Base-by-base conservation (phyloP, 225 moss, liverwort and hornwort species). In the Physcomitrium patens region DNA sequence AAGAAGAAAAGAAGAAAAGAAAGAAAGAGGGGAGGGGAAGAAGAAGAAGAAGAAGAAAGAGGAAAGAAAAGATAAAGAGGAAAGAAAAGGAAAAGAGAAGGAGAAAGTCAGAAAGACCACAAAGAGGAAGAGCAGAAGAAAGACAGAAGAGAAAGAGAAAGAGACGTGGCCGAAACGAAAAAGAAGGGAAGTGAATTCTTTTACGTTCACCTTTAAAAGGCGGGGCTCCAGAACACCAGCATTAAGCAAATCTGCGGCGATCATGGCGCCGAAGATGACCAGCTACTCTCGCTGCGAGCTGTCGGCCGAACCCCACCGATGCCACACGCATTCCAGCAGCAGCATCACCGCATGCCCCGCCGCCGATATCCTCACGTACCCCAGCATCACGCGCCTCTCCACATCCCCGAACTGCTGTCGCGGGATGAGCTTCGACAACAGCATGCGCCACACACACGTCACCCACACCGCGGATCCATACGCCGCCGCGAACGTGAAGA, bases 391-490 rank as follows among this genome's bases (percentile, higher is more conserved):
- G 56, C 81, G 85, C 61, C 89, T 87, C 74, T 90, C 87, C 44
- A 90, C 79, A 5, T 80, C 82, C 26, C 85, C 87, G 23, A 90
- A 90, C 52, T 90, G 89, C 3, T 90, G 89, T 3, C 87, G 75
- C 13, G 89, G 87, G 7, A 87, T 51, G 2, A 82, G 85, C 82
- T 90, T 87, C 5, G 89, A 79, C 77, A 90, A 60, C 59, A 90
- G 62, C 43, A 82, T 66, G 37, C 87, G 85, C 1, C 87, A 90
- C 53, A 90, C 82, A 69, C 87, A 87, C 8, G 89, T 90, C 71
- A 90, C 83, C 89, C 89, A 90, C 12, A 90, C 12, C 5, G 87
- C 65, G 18, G 87, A 85, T 0, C 89, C 89, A 41, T 87, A 90
- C 49, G 80, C 72, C 1, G 83, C 75, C 0, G 89, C 82, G 22